Conservation (phyloP, 306 rosid species). For the Spatholobus suberectus region DNA sequence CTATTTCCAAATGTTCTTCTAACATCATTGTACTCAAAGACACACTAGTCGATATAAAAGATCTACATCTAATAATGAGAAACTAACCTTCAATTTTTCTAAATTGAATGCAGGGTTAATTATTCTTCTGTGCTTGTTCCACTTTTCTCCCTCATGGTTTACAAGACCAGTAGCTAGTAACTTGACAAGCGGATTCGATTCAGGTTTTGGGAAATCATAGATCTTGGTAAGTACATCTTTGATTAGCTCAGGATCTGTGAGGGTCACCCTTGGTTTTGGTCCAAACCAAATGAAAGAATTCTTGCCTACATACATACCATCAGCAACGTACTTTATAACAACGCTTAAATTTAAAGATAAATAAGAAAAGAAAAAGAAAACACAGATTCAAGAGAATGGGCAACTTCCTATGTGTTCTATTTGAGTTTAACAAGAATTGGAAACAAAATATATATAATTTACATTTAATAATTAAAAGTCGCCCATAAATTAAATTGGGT, state of each 20-base stretch:
- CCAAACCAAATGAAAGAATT: not conserved
- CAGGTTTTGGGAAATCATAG: not conserved
- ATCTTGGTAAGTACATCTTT: not conserved
- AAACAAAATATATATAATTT: not conserved
- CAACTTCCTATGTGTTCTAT: not conserved
- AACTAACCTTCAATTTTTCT: not conserved
- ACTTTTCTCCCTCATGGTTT: not conserved
- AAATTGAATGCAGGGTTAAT: not conserved
- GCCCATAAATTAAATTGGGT: not conserved
- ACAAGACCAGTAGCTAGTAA: not conserved
- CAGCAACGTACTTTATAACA: not conserved
- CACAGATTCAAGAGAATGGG: not conserved
- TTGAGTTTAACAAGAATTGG: not conserved
- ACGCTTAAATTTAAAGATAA: not conserved
- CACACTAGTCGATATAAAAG: not conserved
- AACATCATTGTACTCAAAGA: not conserved
- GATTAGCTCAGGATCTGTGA: not conserved
- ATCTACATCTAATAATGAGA: not conserved
- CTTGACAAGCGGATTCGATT: not conserved
- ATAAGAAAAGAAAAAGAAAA: not conserved
- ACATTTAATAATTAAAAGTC: not conserved
- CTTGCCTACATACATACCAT: not conserved
- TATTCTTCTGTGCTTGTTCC: conserved; percentile 1
- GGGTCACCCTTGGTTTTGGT: not conserved
- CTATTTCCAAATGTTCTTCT: not conserved